A percentile compares a stretch with the other conserved stretches of the same genome.
Conservation (phyloP, 495 filamentous ascomycete genomes). For the Lepidopterella palustris region DNA sequence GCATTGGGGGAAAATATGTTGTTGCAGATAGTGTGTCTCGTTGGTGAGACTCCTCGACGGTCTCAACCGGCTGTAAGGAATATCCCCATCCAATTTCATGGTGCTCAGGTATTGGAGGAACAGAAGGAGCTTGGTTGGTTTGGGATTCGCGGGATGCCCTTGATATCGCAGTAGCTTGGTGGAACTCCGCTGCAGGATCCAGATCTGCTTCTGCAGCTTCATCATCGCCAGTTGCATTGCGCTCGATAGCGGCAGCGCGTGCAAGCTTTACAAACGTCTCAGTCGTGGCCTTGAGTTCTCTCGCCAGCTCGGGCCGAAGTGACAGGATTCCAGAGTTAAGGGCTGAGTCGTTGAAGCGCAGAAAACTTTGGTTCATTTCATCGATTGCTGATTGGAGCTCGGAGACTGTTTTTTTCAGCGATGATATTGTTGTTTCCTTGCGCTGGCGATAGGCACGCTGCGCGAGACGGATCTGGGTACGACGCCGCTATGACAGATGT, state of each 20-base stretch:
- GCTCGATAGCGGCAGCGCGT: conserved; percentile 32
- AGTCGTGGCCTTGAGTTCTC: conserved; percentile 43
- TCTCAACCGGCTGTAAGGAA: background rate
- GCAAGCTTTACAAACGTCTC: conserved; percentile 44
- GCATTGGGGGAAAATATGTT: conserved; percentile 10
- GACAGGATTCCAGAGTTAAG: conserved; percentile 45
- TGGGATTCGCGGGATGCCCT: conserved; percentile 1
- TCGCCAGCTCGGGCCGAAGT: conserved; percentile 33
- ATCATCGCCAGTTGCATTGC: conserved; percentile 33
- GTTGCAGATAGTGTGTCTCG: background rate
- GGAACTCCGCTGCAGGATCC: conserved; percentile 15
- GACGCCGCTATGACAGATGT: conserved; percentile 55
- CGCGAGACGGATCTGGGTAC: conserved; percentile 82
- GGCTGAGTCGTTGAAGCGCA: conserved; percentile 58
- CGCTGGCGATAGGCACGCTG: conserved; percentile 79
- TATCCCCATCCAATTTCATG: conserved; percentile 22
- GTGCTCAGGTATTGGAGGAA: background rate
- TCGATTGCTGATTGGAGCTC: conserved; percentile 60
- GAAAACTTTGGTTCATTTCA: conserved; percentile 67
- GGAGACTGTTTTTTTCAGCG: conserved; percentile 59
- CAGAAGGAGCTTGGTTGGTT: background rate
- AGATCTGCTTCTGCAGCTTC: conserved; percentile 11
- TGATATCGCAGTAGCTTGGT: conserved; percentile 10
- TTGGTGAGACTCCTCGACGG: background rate
- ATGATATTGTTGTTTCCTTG: conserved; percentile 74